Conservation (phyloP, 768 basidiomycete genomes). For the Baorangia bicolor region DNA sequence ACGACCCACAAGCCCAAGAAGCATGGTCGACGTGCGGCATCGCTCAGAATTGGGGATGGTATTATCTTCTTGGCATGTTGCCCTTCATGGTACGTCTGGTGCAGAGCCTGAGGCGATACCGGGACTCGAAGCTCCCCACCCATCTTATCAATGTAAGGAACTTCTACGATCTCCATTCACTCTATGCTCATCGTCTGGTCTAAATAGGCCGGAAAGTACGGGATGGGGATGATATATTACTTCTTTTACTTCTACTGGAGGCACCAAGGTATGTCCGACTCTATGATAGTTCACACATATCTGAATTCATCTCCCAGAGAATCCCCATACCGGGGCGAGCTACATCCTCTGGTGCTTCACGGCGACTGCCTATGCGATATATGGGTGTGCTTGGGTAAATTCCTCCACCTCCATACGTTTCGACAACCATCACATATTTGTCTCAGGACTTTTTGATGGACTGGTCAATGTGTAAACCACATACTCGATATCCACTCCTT, state of each 20-base stretch:
- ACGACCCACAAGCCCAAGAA: slow-evolving; percentile 38
- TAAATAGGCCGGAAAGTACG: slow-evolving; percentile 80
- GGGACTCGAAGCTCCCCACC: slow-evolving; percentile 66
- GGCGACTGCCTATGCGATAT: slow-evolving; percentile 61
- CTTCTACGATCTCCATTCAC: background rate
- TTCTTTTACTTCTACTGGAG: slow-evolving; percentile 78
- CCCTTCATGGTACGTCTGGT: slow-evolving; percentile 77
- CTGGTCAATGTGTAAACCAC: slow-evolving; percentile 77
- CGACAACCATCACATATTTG: background rate
- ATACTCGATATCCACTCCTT: slow-evolving; percentile 55
- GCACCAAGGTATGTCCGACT: slow-evolving; percentile 45
- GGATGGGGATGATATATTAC: slow-evolving; percentile 59
- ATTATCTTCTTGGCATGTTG: slow-evolving; percentile 55
- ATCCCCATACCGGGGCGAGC: slow-evolving; percentile 39
- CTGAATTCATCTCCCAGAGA: slow-evolving; percentile 15
- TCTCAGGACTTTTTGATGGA: slow-evolving; percentile 86
- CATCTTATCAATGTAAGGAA: slow-evolving; percentile 80
- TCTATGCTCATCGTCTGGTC: background rate
- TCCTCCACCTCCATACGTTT: background rate
- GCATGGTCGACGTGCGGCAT: slow-evolving; percentile 43
- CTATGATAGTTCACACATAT: background rate
- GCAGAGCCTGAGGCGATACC: slow-evolving; percentile 85
- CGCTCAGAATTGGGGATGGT: slow-evolving; percentile 54
- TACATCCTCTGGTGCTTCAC: slow-evolving; percentile 73
- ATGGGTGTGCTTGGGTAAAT: slow-evolving; percentile 77